These are phyloP conservation scores for Ricinus communis DNA, from an alignment of 345 rosid species.

Conservation along the genomic window DNA sequence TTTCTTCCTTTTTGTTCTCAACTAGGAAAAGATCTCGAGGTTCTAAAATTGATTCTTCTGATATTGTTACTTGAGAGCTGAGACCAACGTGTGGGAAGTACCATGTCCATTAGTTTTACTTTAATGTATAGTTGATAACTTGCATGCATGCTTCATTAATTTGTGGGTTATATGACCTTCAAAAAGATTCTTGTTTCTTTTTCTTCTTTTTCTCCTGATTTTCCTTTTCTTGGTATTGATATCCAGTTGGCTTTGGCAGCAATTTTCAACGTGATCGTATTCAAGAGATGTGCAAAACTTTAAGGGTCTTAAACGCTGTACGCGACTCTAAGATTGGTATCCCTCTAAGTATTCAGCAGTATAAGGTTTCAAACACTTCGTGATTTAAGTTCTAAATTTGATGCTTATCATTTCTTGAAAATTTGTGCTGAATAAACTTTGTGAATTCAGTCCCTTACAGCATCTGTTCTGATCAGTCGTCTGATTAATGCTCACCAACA, in stretches of 20 bases:
- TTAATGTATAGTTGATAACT: background rate
- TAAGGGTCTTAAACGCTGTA: constrained; percentile 87
- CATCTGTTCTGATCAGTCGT: constrained; percentile 82
- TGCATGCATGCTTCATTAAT: background rate
- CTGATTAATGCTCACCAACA: constrained; percentile 82
- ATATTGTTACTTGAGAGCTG: background rate
- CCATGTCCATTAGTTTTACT: background rate
- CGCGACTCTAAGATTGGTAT: constrained; percentile 81
- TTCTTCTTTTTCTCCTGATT: constrained; percentile 37
- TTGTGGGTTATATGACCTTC: background rate
- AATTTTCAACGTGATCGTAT: constrained; percentile 86
- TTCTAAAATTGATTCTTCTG: background rate
- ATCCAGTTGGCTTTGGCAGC: constrained; percentile 73
- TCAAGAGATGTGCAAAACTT: constrained; percentile 86
- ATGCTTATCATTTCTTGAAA: constrained; percentile 8
- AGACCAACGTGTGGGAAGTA: background rate
- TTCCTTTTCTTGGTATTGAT: constrained; percentile 48
- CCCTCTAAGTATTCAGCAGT: constrained; percentile 86
- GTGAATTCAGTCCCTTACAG: constrained; percentile 66
- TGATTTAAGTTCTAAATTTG: constrained; percentile 2
- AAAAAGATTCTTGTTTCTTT: background rate
- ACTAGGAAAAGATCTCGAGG: background rate
- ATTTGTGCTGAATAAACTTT: constrained; percentile 27
- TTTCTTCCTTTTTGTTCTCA: background rate
- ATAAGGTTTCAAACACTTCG: constrained; percentile 59